Evolutionary conservation across 176 grass and related monocot genomes (phyloP), one percentile per base, ranked within the genome.

Genomic region (Pontederia paniculata): DNA sequence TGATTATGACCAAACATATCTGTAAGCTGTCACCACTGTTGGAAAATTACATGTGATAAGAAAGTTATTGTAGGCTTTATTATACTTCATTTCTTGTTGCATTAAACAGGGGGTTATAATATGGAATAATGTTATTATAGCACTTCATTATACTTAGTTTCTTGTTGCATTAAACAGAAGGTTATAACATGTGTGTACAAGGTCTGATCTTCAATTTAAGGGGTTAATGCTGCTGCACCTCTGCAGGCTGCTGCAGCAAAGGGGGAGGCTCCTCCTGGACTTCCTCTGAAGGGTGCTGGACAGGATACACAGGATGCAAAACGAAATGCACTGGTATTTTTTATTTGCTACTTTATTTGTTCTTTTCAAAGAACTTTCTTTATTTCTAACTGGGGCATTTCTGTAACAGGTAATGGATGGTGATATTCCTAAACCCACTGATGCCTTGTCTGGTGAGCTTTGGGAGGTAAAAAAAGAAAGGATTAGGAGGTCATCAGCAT

Each of bases 361-460:
- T 19, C 43, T 23, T 75, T 10, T n/a, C 1, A 17, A 49, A 13
- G 28, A 37, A 37, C 28, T 37, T 37, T 37, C 28, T 6, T 37
- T 37, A 6, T 50, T 45, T 61, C n/a, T 73, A 70, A 78, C 44
- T 75, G 60, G 19, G 18, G 23, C 31, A 9, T 46, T 15, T 59
- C 74, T 72, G 15, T 62, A 41, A 44, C 54, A 98, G 93, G 67
- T 53, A 53, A 70, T 25, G 66, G 74, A 84, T 73, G 73, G 77
- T 61, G 60, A 66, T 44, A 65, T 81, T 71, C 77, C 83, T 73
- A 91, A 91, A 83, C 86, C 93, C 16, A 84, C 80, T 46, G 93
- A 98, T 84, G 87, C 87, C 54, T 88, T 98, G 69, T 85, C 93
- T 74, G 93, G 93, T 55, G 93, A 98, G 50, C 80, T 98, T 70